Base-by-base conservation (phyloP, 78 protist genomes). In the Dictyostelium citrinum region DNA sequence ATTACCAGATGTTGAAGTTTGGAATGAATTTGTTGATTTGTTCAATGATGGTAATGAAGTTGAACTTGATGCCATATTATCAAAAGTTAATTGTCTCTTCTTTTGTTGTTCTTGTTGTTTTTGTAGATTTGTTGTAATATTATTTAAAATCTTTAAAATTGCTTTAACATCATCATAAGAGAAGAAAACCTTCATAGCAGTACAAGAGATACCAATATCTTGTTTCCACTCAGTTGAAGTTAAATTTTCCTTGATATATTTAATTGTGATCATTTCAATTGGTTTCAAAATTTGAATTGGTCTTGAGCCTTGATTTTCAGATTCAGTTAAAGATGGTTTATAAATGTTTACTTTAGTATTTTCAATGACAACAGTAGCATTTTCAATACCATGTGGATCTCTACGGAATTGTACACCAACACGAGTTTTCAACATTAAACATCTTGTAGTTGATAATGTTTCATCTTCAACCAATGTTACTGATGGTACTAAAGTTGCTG, bases 391-490 rank as follows among this genome's bases (percentile, higher is more conserved):
- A 29, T 58, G 46, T 76, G 93, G 64, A 78, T 88, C 93, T 61
- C 93, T 67, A 29, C 81, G 81, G 29, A 88, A 88, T 27, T 61
- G 35, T 1, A 88, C 72, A 35, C 68, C 74, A 10, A 64, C 33
- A 33, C 37, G 46, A 22, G 83, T 67, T 43, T 88, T 88, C 5
- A 74, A 51, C n/a, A 35, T 74, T n/a, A 88, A 20, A 45, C 93
- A 88, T 35, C 80, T 67, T 39, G 93, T 78, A 78, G 75, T 49
- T 43, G 85, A 35, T 35, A 43, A 45, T 17, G 85, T 68, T 68
- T 88, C 93, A 46, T 88, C 67, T n/a, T 88, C 93, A 24, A 88
- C 93, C 64, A 88, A n/a, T 46, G 93, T 78, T 1, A 88, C 55
- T 24, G 75, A 68, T 37, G 85, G 78, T 5, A 58, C 51, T 17